Base-by-base conservation (phyloP, 2,329 filamentous ascomycete genomes). In the Scorias spongiosa region DNA sequence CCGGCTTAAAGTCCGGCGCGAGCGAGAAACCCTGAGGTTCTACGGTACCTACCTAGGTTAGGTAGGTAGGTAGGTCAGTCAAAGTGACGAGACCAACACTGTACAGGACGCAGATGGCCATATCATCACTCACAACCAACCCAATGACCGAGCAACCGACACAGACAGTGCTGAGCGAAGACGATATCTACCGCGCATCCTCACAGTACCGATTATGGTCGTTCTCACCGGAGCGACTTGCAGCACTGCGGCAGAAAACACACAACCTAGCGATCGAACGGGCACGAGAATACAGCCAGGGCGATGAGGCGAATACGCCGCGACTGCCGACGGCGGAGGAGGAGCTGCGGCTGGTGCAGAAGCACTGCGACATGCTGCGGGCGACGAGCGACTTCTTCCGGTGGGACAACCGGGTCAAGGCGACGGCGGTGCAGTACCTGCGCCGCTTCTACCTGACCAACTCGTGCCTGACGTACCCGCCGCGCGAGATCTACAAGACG, bases 391-490 rank as follows among this genome's bases (percentile, higher is more conserved):
- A 76, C 45, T 72, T 75, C 52, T 74, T 80, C 55, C 70, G 72
- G 42, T 70, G 79, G 48, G 75, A 74, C 10, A 74, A 71, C 29
- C 72, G 72, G 46, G 75, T 81, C 18, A 74, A 76, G 53, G 79
- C 82, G 20, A 94, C 88, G 6, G 85, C 86, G 2, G 83, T 89
- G 48, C 79, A 93, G 57, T 95, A 93, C 61, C 74, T 98, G 47
- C 83, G 85, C 44, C 83, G 91, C 46, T 96, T 98, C 72, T 98
- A 96, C 67, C 75, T 94, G 32, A 89, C 84, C 57, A 94, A 96
- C 65, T 93, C 84, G 36, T 78, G 88, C 57, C 94, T 96, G 84
- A 94, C 88, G 28, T 96, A 98, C 60, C 84, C 89, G 49, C 89
- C 88, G 0, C 83, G 84, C 49, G 80, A 86, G 49, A 83, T 96